Evolutionary conservation across 371 early-diverging fungal species (phyloP), one percentile per base, ranked within the genome.

Genomic region (Blastocladiella emersonii): DNA sequence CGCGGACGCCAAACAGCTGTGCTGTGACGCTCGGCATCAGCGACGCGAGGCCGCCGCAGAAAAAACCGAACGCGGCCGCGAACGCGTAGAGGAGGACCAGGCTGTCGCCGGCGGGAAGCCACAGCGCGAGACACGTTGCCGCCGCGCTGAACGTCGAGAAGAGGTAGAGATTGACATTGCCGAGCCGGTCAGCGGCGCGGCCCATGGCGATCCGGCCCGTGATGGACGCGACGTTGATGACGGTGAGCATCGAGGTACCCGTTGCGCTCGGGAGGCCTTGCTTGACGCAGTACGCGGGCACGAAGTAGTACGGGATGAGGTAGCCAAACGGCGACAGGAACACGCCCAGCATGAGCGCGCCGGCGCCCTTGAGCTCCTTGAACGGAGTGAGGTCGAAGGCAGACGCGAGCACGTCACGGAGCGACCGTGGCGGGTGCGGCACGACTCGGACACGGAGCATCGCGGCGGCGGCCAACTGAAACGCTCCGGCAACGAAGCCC

Each of bases 41-140:
- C 2, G 75, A 70, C 10, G 74, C 74, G 49, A 77, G 74, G 12
- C 79, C 81, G 7, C 85, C 87, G 25, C 79, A 74, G 57, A 80
- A 76, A 44, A 84, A 65, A 3, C 85, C 85, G 56, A 80, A 85
- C 36, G 78, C 57, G n/a, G 82, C 48, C 21, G 78, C 74, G 64
- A 84, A 84, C 6, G 74, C 66, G 41, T 78, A 59, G 32, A 81
- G 66, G n/a, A n/a, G n/a, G n/a, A n/a, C n/a, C n/a, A n/a, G n/a
- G n/a, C n/a, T n/a, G n/a, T 41, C 41, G 6, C 41, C 41, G 19
- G 41, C 41, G 2, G 70, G 65, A 21, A 68, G 69, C 88, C 88
- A 88, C 39, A 86, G 63, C 5, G 83, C 59, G 66, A 84, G 72
- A 7, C 78, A 78, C 34, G 81, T 73, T 1, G 82, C 25, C 0